Evolutionary conservation across 129 eudicot genomes (phyloP), one percentile per base, ranked within the genome.

Genomic region (Mikania micrantha): DNA sequence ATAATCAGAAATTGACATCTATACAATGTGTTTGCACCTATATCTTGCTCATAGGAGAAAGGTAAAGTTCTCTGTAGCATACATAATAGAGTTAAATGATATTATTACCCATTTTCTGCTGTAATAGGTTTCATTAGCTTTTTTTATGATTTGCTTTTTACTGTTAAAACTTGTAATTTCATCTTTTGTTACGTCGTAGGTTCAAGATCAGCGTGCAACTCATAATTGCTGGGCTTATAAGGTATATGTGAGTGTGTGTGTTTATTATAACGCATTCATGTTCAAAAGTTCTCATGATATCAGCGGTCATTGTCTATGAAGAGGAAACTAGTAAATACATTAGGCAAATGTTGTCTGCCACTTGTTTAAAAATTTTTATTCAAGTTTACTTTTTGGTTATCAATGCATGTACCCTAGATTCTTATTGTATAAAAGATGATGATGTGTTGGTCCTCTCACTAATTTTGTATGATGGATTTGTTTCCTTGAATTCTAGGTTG

Each of bases 171-270:
- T 31, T 73, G 7, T 54, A 8, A 73, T 50, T 56, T 74, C 45
- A 27, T 71, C 64, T 69, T 64, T 15, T 77, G 29, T 42, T 39
- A 50, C 56, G 67, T 17, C 72, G 13, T 40, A 87, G 95, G 91
- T 92, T 31, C 73, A 85, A 61, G 91, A 92, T 59, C 76, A 93
- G 5, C 88, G 88, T 64, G 98, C 98, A 15, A 83, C 96, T 50
- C 98, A 88, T 74, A 92, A 88, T 80, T 92, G 96, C 57, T 92
- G 96, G 98, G 98, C 98, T 15, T 88, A 88, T 76, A 85, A 88
- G 96, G 98, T 88, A 85, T 60, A 13, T 22, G 9, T 28, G 69
- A 35, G 62, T 32, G 36, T 32, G 36, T 1, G 36, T 1, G 36
- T 1, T 29, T 41, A 42, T 41, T 24, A 73, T 27, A 25, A 63